Evolutionary conservation across 2,329 filamentous ascomycete genomes (phyloP).

Genomic region (Colletotrichum orchidophilum): DNA sequence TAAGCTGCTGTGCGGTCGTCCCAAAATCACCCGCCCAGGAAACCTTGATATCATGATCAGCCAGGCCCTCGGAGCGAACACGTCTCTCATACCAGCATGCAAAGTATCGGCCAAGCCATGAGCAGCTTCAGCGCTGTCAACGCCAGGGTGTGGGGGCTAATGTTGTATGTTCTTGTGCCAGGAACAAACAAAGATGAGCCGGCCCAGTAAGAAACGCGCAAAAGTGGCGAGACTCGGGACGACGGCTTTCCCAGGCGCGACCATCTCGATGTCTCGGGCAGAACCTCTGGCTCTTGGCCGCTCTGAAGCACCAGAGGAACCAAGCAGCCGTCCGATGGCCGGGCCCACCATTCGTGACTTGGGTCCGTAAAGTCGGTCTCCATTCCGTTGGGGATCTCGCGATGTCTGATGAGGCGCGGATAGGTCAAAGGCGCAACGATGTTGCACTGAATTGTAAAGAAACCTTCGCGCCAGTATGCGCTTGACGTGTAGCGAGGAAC

Average conservation of each 20-base stretch:
- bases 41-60: neutral
- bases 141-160: neutral
- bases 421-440: neutral
- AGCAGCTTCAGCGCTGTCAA: neutral
- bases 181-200: neutral
- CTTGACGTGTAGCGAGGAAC: neutral
- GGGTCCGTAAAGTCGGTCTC: neutral
- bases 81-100: neutral
- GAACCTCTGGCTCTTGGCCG: neutral
- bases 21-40: neutral
- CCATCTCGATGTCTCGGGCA: neutral
- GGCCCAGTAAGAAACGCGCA: neutral
- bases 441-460: neutral
- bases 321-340: slow-evolving; percentile 1
- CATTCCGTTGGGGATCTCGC: neutral
- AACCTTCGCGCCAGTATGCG: neutral
- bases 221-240: neutral
- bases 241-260: neutral
- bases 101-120: neutral
- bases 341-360: neutral
- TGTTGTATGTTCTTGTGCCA: neutral
- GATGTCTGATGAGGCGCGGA: neutral
- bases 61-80: neutral
- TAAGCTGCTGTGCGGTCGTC: neutral
- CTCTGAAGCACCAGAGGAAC: neutral